Evolutionary conservation across 768 basidiomycete species (phyloP).

Genomic region (Saitozyma sp.): DNA sequence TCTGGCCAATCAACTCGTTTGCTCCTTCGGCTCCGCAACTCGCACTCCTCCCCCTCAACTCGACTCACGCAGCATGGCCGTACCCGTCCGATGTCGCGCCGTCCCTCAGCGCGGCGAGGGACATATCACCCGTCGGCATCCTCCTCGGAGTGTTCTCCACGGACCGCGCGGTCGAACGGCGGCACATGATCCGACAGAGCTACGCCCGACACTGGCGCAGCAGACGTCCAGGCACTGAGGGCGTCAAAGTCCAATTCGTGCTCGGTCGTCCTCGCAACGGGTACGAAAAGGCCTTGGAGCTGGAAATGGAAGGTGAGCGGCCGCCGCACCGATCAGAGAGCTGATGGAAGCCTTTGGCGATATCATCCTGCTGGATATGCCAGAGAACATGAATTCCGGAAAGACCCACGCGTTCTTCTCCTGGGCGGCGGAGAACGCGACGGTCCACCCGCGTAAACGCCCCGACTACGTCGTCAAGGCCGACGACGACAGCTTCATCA

Average conservation of each 20-base stretch:
- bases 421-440: slow-evolving; percentile 88
- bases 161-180: slow-evolving; percentile 77
- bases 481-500: slow-evolving; percentile 93
- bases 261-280: slow-evolving; percentile 78
- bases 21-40: too few species aligned
- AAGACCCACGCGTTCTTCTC: slow-evolving; percentile 89
- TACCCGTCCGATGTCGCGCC: not conserved
- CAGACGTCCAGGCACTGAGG: slow-evolving; percentile 69
- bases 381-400: slow-evolving; percentile 95
- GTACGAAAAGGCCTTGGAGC: slow-evolving; percentile 73
- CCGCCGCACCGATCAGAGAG: not conserved
- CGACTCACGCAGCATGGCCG: slow-evolving; percentile 5
- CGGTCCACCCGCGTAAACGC: slow-evolving; percentile 76
- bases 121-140: slow-evolving; percentile 74
- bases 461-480: slow-evolving; percentile 92
- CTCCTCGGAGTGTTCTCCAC: slow-evolving; percentile 88
- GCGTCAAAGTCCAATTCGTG: slow-evolving; percentile 84
- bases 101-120: not conserved
- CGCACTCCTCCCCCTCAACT: slow-evolving; percentile 3
- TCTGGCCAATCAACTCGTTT: too few species aligned
- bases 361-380: slow-evolving; percentile 65
- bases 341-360: slow-evolving; percentile 48
- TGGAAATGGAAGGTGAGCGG: slow-evolving; percentile 84
- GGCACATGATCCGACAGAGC: slow-evolving; percentile 81
- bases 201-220: slow-evolving; percentile 84